Conservation (phyloP, 352 stramenopile genomes). For the Phytophthora pinifolia region DNA sequence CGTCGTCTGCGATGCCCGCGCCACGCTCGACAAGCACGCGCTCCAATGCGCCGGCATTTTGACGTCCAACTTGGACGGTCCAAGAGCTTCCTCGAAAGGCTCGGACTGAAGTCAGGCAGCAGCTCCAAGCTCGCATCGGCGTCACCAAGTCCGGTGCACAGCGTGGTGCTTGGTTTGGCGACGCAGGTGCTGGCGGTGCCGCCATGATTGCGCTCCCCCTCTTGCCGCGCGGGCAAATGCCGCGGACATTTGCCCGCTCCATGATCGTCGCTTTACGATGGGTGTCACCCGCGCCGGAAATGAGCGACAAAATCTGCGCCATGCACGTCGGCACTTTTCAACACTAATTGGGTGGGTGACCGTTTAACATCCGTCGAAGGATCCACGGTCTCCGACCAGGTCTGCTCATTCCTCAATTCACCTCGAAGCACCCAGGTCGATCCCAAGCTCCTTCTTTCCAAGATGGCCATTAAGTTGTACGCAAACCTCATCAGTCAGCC, state of each 20-base stretch:
- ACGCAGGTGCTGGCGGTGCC: neutral
- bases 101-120: constrained; percentile 7
- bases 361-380: constrained; percentile 4
- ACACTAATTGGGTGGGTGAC: too few relatives aligned
- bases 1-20: constrained; percentile 8
- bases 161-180: neutral
- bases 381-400: neutral
- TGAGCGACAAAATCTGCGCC: neutral
- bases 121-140: neutral
- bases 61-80: too few relatives aligned
- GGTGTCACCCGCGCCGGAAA: constrained; percentile 2
- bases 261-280: too few relatives aligned
- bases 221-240: neutral
- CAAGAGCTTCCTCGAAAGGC: neutral
- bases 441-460: neutral
- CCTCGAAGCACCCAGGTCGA: constrained; percentile 10
- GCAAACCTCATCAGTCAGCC: constrained; percentile 48
- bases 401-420: constrained; percentile 20
- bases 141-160: neutral
- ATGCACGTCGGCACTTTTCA: constrained; percentile 1
- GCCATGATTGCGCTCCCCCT: neutral
- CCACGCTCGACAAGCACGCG: neutral
- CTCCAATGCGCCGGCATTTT: constrained; percentile 9
- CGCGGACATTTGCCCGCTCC: too few relatives aligned
- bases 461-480: constrained; percentile 44